Evolutionary conservation across 129 eudicot species (phyloP).

Genomic region (Saussurea involucrata): DNA sequence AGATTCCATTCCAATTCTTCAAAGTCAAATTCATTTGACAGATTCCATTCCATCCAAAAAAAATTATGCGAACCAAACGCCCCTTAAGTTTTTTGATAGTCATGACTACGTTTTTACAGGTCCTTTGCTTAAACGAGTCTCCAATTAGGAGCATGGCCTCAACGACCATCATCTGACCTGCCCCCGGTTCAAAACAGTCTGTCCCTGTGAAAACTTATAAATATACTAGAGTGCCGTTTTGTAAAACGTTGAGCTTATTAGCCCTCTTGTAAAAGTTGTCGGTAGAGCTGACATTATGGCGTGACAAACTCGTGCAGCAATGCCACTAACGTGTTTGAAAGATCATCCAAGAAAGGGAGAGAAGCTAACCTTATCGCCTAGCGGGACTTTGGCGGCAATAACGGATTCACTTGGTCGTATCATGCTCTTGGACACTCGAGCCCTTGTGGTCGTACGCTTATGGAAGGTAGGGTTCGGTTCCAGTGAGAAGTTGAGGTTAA

Average conservation of each 20-base stretch:
- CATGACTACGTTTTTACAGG: too few species aligned
- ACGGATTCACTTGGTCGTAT: constrained; percentile 97
- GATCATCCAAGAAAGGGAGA: constrained; percentile 97
- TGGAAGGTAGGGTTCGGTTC: too few species aligned
- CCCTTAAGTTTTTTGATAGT: too few species aligned
- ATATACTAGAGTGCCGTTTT: neutral
- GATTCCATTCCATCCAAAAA: too few species aligned
- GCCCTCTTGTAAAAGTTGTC: neutral
- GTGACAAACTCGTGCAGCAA: constrained; percentile 41
- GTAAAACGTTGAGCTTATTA: neutral
- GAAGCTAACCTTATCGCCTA: constrained; percentile 91
- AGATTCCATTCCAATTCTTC: too few species aligned
- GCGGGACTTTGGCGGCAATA: constrained; percentile 98
- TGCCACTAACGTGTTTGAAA: constrained; percentile 83
- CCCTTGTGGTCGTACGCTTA: constrained; percentile 93
- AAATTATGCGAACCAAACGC: too few species aligned
- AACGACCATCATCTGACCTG: neutral
- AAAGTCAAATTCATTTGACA: too few species aligned
- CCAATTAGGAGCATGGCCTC: neutral
- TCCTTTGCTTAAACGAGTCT: neutral
- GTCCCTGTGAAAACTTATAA: neutral
- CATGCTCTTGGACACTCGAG: constrained; percentile 88
- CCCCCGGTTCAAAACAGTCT: neutral
- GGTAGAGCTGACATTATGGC: neutral
- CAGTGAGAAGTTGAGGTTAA: too few species aligned